A percentile compares a stretch with the other conserved stretches of the same genome.
phyloP scores from a whole-genome alignment of 106 monocot species.

The Dendrobium catenatum region DNA sequence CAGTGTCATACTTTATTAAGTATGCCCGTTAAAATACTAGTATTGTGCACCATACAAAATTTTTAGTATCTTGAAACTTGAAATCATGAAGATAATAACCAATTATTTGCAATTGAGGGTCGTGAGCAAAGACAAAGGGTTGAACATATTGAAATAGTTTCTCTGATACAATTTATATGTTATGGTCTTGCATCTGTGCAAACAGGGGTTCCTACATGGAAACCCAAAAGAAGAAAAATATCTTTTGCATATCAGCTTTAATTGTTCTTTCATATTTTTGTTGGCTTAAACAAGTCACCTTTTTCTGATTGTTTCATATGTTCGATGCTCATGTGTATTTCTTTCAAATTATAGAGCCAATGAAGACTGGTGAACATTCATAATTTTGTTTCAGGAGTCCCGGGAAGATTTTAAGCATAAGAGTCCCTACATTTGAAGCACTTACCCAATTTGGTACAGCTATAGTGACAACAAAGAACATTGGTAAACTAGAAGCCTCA shows the following conservation, averaged over 20 bases:
- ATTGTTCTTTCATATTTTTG: not conserved
- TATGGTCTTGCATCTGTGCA: not conserved
- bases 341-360: not conserved
- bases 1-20: too few relatives aligned
- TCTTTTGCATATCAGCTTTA: not conserved
- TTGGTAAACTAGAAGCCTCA: constrained; percentile 86
- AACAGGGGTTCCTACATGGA: not conserved
- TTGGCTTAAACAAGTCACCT: not conserved
- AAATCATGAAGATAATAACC: not conserved
- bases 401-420: constrained; percentile 77
- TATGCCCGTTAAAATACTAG: too few relatives aligned
- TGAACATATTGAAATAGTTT: not conserved
- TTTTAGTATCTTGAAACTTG: not conserved
- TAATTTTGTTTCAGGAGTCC: constrained; percentile 62
- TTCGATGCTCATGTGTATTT: not conserved
- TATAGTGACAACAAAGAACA: constrained; percentile 56
- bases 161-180: not conserved
- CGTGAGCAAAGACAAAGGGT: not conserved
- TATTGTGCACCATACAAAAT: not conserved
- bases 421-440: constrained; percentile 86
- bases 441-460: constrained; percentile 79
- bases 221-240: not conserved
- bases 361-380: not conserved
- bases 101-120: not conserved
- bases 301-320: not conserved